phyloP scores from a whole-genome alignment of 1,139 yeast species.

The Geotrichum citri-aurantii region DNA sequence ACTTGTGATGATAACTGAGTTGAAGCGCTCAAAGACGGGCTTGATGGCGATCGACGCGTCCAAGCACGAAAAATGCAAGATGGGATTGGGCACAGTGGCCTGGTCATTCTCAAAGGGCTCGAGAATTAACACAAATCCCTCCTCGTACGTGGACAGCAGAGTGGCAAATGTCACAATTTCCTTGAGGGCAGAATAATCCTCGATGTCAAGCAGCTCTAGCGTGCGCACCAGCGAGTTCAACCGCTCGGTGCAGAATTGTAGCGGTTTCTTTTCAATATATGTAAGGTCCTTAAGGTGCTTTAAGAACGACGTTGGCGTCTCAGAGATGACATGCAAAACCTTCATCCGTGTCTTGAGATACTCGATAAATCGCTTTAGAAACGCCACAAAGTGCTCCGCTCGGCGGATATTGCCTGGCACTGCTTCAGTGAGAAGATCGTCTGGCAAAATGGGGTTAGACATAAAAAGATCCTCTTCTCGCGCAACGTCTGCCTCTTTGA shows the following conservation, averaged over 20 bases:
- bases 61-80: conserved; percentile 86
- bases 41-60: conserved; percentile 98
- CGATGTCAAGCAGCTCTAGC: conserved; percentile 78
- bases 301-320: conserved; percentile 86
- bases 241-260: conserved; percentile 87
- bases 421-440: conserved; percentile 83
- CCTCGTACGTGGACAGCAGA: conserved; percentile 86
- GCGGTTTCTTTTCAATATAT: conserved; percentile 84
- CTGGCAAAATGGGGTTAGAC: conserved; percentile 82
- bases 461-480: conserved; percentile 75
- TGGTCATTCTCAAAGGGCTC: conserved; percentile 97
- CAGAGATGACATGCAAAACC: conserved; percentile 92
- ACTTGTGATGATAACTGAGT: conserved; percentile 91
- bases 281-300: conserved; percentile 92
- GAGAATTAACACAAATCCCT: conserved; percentile 82
- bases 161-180: conserved; percentile 98
- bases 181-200: conserved; percentile 85
- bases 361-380: conserved; percentile 85
- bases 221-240: conserved; percentile 83
- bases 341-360: conserved; percentile 96
- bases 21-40: conserved; percentile 90
- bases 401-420: conserved; percentile 94
- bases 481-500: conserved; percentile 69
- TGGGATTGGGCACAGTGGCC: conserved; percentile 96
- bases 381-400: conserved; percentile 94